These are phyloP conservation scores for Trichosporon coremiiforme DNA, from an alignment of 1,284 basidiomycete genomes.

Conservation along the genomic window DNA sequence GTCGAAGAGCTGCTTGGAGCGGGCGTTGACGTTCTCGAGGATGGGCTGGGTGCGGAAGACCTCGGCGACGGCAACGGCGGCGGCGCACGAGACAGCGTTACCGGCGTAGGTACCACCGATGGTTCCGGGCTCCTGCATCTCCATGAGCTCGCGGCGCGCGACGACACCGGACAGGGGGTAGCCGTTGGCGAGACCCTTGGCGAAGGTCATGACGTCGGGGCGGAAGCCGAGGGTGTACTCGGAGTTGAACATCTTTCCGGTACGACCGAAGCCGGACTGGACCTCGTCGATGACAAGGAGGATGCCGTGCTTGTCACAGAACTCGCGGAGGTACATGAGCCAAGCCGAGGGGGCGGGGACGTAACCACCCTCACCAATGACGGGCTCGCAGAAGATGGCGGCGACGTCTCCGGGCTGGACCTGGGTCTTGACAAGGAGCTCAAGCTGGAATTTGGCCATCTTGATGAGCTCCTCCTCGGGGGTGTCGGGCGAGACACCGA, in stretches of 20 bases:
- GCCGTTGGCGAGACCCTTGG: slow-evolving; percentile 67
- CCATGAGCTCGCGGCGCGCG: slow-evolving; percentile 77
- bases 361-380: slow-evolving; percentile 90
- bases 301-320: slow-evolving; percentile 86
- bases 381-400: slow-evolving; percentile 87
- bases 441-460: slow-evolving; percentile 76
- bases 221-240: slow-evolving; percentile 69
- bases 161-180: slow-evolving; percentile 89
- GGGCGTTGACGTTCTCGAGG: slow-evolving; percentile 72
- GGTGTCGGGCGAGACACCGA: slow-evolving; percentile 67
- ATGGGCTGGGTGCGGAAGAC: slow-evolving; percentile 76
- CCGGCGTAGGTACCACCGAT: slow-evolving; percentile 92
- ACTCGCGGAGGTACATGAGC: slow-evolving; percentile 73
- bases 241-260: slow-evolving; percentile 80
- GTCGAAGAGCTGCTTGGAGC: slow-evolving; percentile 72
- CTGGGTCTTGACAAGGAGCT: slow-evolving; percentile 81
- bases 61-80: slow-evolving; percentile 77
- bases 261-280: slow-evolving; percentile 85
- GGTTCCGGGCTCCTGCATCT: slow-evolving; percentile 74
- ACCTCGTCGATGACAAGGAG: slow-evolving; percentile 80
- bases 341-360: slow-evolving; percentile 82
- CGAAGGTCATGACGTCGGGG: slow-evolving; percentile 85
- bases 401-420: slow-evolving; percentile 82
- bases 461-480: slow-evolving; percentile 68
- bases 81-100: slow-evolving; percentile 85